These are phyloP conservation scores for Arachis monticola DNA, from an alignment of 331 rosid species.

Conservation along the genomic window DNA sequence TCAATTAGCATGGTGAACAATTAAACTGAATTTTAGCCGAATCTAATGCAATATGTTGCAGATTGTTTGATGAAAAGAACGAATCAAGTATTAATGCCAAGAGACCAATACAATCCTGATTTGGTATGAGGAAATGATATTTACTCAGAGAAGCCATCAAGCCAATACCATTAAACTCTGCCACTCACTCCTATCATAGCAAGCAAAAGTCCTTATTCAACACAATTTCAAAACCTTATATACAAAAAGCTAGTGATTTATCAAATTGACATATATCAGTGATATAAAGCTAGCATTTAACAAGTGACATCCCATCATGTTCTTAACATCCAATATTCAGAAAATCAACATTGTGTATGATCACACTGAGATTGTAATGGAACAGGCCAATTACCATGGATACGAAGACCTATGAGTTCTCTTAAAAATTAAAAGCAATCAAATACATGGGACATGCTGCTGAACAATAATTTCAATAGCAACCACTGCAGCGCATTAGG, in stretches of 20 bases:
- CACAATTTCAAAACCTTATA: background rate
- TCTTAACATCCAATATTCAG: constrained; percentile 13
- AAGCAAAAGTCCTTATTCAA: background rate
- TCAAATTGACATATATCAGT: constrained; percentile 11
- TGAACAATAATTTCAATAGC: constrained; percentile 14
- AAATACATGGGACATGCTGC: constrained; percentile 1
- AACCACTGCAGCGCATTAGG: background rate
- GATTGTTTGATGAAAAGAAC: constrained; percentile 8
- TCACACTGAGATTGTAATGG: constrained; percentile 8
- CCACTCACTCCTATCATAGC: background rate
- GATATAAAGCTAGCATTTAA: constrained; percentile 15
- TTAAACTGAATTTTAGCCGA: background rate
- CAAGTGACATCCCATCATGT: background rate
- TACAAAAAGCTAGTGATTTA: constrained; percentile 4
- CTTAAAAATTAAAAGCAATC: constrained; percentile 13
- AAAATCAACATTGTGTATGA: background rate
- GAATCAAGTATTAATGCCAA: constrained; percentile 3
- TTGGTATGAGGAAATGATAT: constrained; percentile 12
- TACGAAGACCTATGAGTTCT: background rate
- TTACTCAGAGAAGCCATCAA: background rate
- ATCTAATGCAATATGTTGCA: constrained; percentile 1
- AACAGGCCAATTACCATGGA: background rate
- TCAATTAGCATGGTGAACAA: constrained; percentile 16
- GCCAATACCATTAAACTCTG: background rate
- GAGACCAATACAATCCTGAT: background rate